Conservation (phyloP, 1,284 basidiomycete genomes). For the Apiotrichum porosum region DNA sequence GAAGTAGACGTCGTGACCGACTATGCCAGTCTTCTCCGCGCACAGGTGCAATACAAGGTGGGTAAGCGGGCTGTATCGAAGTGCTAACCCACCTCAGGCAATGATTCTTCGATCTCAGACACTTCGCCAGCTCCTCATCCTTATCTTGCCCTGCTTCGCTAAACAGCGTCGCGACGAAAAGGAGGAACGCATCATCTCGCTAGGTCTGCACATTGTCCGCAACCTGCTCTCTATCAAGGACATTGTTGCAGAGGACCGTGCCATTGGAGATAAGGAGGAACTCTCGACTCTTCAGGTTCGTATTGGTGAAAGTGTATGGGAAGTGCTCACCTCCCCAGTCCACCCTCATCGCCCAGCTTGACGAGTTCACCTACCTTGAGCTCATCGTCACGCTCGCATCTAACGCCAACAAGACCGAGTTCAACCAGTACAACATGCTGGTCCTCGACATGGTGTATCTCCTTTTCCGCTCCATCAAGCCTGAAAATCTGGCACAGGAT, state of each 20-base stretch:
- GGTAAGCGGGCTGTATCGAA: not conserved
- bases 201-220: constrained; percentile 81
- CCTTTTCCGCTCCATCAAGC: constrained; percentile 70
- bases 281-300: constrained; percentile 63
- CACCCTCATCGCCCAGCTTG: constrained; percentile 64
- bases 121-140: constrained; percentile 64
- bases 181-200: constrained; percentile 77
- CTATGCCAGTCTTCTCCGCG: constrained; percentile 72
- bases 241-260: constrained; percentile 61
- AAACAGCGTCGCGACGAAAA: constrained; percentile 64
- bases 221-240: constrained; percentile 89
- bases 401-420: constrained; percentile 66
- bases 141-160: constrained; percentile 65
- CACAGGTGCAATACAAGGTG: constrained; percentile 82
- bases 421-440: constrained; percentile 78
- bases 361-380: constrained; percentile 68
- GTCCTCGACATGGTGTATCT: constrained; percentile 86
- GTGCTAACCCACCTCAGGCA: constrained; percentile 46
- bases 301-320: not conserved
- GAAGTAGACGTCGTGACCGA: constrained; percentile 74
- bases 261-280: constrained; percentile 69
- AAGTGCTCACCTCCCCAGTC: constrained; percentile 48
- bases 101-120: constrained; percentile 57
- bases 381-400: constrained; percentile 77
- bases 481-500: constrained; percentile 60